Percentiles rank a stretch among this genome's conserved stretches.
Evolutionary conservation across 768 basidiomycete species (phyloP).

Genomic region (Mycena latifolia): DNA sequence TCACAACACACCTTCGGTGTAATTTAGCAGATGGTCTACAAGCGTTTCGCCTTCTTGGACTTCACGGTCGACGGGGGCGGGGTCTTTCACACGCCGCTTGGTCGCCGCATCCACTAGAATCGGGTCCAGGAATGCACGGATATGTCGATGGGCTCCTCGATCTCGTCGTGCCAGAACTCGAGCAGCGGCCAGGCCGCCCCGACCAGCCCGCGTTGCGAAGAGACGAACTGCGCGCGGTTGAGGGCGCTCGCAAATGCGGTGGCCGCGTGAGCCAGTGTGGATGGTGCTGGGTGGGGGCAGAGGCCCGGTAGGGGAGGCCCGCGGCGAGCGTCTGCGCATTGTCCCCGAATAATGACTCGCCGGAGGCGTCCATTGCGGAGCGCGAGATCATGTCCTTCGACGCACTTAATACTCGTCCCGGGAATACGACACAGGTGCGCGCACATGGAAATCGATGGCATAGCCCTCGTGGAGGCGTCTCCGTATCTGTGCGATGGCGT

Average conservation of each 20-base stretch:
- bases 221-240: slow-evolving; percentile 57
- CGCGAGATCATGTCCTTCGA: no score
- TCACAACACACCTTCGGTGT: slow-evolving; percentile 69
- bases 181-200: slow-evolving; percentile 63
- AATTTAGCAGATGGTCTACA: slow-evolving; percentile 63
- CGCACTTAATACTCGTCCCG: no score
- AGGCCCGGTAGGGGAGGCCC: slow-evolving; percentile 62
- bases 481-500: slow-evolving; percentile 59
- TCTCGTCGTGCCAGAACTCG: slow-evolving; percentile 65
- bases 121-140: slow-evolving; percentile 66
- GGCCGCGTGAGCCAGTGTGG: slow-evolving; percentile 38
- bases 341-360: slow-evolving; percentile 73
- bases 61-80: slow-evolving; percentile 35
- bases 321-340: slow-evolving; percentile 66
- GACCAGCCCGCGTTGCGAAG: slow-evolving; percentile 53
- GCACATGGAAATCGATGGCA: slow-evolving; percentile 70
- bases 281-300: slow-evolving; percentile 40
- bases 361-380: slow-evolving; percentile 69
- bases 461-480: slow-evolving; percentile 57
- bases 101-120: slow-evolving; percentile 63
- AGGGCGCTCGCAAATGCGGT: slow-evolving; percentile 63
- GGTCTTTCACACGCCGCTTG: slow-evolving; percentile 47
- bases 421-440: no score
- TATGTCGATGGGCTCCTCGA: slow-evolving; percentile 56
- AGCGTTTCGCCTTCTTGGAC: slow-evolving; percentile 54